A percentile compares a stretch with the other conserved stretches of the same genome.
phyloP scores from a whole-genome alignment of 441 rosid genomes.

The Gossypium lobatum region DNA sequence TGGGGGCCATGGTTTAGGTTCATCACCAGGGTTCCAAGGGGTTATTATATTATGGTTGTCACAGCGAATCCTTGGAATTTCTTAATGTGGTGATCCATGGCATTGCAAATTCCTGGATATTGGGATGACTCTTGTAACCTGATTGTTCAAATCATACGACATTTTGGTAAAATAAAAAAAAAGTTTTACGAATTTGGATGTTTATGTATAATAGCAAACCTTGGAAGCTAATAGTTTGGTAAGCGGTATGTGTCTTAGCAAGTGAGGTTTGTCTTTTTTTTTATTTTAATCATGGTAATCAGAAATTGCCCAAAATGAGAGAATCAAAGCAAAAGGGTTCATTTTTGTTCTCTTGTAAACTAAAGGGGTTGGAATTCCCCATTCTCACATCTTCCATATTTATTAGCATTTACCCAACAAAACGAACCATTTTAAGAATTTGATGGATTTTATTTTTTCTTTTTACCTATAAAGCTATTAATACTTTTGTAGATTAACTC shows the following conservation, averaged over 20 bases:
- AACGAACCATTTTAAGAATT: neutral
- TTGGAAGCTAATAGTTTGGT: conserved; percentile 14
- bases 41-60: neutral
- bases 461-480: too few species aligned
- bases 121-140: neutral
- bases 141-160: neutral
- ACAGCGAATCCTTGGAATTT: neutral
- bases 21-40: neutral
- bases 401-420: neutral
- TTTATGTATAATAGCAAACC: neutral
- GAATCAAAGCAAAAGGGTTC: neutral
- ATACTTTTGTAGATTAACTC: too few species aligned
- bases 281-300: conserved; percentile 13
- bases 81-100: too few species aligned
- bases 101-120: too few species aligned
- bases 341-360: neutral
- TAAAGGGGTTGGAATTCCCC: neutral
- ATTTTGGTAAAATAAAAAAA: neutral
- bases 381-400: neutral
- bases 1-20: conserved; percentile 32
- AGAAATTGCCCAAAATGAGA: neutral
- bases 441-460: neutral
- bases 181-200: neutral
- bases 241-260: conserved; percentile 21
- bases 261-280: conserved; percentile 15